Evolutionary conservation across 2,329 filamentous ascomycete genomes (phyloP), one percentile per base, ranked within the genome.

Genomic region (Fusarium fracticaudum): DNA sequence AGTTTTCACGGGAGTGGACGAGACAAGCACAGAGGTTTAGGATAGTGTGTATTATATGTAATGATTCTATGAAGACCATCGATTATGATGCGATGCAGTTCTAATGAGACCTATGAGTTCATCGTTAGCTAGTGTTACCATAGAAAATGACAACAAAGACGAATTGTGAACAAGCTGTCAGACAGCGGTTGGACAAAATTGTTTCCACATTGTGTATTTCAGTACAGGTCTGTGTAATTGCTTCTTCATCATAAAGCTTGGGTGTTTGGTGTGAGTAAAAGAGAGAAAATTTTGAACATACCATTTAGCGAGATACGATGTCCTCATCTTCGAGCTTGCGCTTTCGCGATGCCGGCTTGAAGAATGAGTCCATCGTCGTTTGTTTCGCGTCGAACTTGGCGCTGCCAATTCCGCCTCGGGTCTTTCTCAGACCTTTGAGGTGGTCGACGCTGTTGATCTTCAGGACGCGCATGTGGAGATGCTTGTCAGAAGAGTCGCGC

Each of bases 141-240:
- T 58, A 40, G 53, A 72, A 64, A 67, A 64, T 81, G 81, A 74
- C 50, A 64, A 77, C 57, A 76, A 61, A 73, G 63, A 59, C 26
- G 40, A 50, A 15, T 60, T 61, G 54, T 62, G 71, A 70, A 60
- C 72, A 79, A 79, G 78, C 76, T 79, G 76, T 93, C 92, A 94
- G 92, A 94, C 91, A 94, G 92, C 92, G 92, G 91, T 94, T 94
- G 92, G 90, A 91, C 90, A 90, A 91, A 90, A 85, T 84, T 86
- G 81, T 86, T 88, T 93, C 92, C 87, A 93, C 91, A 94, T 87
- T 75, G 43, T 78, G 79, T 79, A 51, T 80, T 92, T 94, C 91
- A 88, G 92, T 92, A 92, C 92, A 94, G 92, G 92, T 94, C 92
- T 94, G 92, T 94, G 92, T 92, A 89, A 85, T 86, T 88, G 85